Base-by-base conservation (phyloP, 495 filamentous ascomycete species). In the Trichodelitschia bisporula region DNA sequence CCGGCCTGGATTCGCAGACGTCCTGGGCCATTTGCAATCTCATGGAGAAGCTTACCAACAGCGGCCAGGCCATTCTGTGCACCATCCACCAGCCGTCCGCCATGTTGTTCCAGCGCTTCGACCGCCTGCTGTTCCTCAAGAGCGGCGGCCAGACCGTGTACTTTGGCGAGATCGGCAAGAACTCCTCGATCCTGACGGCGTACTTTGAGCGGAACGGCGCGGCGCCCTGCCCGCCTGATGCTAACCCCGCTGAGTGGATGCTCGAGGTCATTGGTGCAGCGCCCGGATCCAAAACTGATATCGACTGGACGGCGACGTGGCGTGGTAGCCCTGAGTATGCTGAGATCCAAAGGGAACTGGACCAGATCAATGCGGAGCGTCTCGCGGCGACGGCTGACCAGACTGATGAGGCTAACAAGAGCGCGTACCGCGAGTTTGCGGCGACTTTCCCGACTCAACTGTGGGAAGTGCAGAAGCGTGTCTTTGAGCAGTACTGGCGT, bases 241-340 rank as follows among this genome's bases (percentile, higher is more conserved):
- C 77, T n/a, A 93, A 77, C 51, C 80, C 80, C 17, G 84, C 84
- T 13, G 84, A 95, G 52, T 91, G 77, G 77, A 92, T 95, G 77
- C 58, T 95, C 20, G 80, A 91, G 44, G 72, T 79, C 29, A 90
- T 84, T 42, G 84, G 83, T 36, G 80, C 79, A 16, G 82, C 83
- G 1, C 82, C 83, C n/a, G 79, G 77, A 15, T 70, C 66, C 13
- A 45, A 59, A 33, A 69, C 67, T 13, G 62, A 77, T 19, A 64
- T 74, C 33, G 78, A 95, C 47, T 95, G 84, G 84, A 62, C 66
- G 42, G 47, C 72, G 30, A 57, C 70, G 10, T 95, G 83, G 83
- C 67, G 69, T 18, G 60, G 75, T 8, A 77, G 69, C 39, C 51
- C 64, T 16, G 83, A 93, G 50, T 70, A 70, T 42, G 43, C 52